Evolutionary conservation across 257 asterid genomes (phyloP).

Genomic region (Nicotiana paniculata): DNA sequence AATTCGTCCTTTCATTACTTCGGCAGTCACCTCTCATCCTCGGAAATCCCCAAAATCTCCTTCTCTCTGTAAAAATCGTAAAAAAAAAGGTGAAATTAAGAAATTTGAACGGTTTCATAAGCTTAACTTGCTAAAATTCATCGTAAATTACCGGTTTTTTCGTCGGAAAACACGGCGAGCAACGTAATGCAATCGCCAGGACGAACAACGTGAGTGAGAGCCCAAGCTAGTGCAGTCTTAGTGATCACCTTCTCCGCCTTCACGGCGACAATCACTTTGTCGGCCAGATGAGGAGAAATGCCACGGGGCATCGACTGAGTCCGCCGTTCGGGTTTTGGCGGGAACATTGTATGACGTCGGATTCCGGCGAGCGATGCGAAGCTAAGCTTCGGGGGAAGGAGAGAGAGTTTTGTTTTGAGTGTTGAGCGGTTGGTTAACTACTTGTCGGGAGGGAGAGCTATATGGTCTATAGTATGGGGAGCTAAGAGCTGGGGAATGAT

Average conservation of each 20-base stretch:
- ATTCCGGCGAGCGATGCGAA: not conserved
- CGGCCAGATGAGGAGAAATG: slow-evolving; percentile 17
- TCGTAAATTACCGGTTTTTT: slow-evolving; percentile 25
- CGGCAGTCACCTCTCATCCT: slow-evolving; percentile 47
- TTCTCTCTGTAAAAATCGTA: slow-evolving; percentile 27
- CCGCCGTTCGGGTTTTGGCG: slow-evolving; percentile 29
- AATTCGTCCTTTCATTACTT: slow-evolving; percentile 21
- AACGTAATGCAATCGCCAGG: slow-evolving; percentile 69
- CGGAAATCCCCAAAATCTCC: slow-evolving; percentile 62
- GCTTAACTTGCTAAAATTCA: not conserved
- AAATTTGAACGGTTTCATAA: not conserved
- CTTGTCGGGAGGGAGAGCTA: not conserved
- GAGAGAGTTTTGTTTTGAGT: not conserved
- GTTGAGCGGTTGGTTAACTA: slow-evolving; percentile 11
- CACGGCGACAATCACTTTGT: slow-evolving; percentile 69
- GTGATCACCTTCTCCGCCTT: slow-evolving; percentile 69
- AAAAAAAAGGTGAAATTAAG: not conserved
- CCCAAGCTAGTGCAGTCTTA: slow-evolving; percentile 68
- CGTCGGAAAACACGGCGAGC: slow-evolving; percentile 50
- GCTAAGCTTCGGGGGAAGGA: not conserved
- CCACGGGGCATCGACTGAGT: slow-evolving; percentile 18
- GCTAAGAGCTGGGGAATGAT: not conserved
- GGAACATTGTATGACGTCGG: slow-evolving; percentile 39
- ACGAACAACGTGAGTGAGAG: slow-evolving; percentile 64
- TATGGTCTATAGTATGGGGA: not conserved